phyloP scores from a whole-genome alignment of 2,329 filamentous ascomycete species.

The Aspergillus sp. region DNA sequence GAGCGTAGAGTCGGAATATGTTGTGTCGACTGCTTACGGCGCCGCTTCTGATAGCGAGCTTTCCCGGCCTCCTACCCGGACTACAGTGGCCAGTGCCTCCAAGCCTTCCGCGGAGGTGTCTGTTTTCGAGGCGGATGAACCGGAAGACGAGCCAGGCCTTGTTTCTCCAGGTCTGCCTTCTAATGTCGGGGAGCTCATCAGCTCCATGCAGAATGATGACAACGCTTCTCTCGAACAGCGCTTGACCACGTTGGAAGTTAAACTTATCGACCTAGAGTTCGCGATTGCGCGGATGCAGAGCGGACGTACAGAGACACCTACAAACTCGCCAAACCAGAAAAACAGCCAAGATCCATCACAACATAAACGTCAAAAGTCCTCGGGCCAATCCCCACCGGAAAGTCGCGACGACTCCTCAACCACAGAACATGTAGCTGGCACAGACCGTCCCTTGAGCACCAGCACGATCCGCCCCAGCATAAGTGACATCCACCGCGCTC shows the following conservation, averaged over 20 bases:
- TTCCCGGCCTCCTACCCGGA: constrained; percentile 27
- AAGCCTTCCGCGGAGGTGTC: constrained; percentile 23
- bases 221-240: constrained; percentile 45
- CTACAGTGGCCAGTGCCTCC: constrained; percentile 28
- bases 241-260: constrained; percentile 51
- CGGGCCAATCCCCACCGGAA: constrained; percentile 12
- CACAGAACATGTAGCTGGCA: constrained; percentile 9
- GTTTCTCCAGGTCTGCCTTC: constrained; percentile 23
- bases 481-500: constrained; percentile 28
- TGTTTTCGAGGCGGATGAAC: constrained; percentile 17
- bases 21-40: constrained; percentile 34
- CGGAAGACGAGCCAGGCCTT: constrained; percentile 16
- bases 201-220: constrained; percentile 41
- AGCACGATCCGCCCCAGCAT: constrained; percentile 35
- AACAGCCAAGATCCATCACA: constrained; percentile 15
- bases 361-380: constrained; percentile 18
- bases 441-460: constrained; percentile 29
- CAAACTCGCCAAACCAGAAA: constrained; percentile 15
- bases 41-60: constrained; percentile 28
- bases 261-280: constrained; percentile 51
- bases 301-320: constrained; percentile 23
- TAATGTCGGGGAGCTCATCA: constrained; percentile 40
- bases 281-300: constrained; percentile 50
- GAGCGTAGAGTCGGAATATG: constrained; percentile 39
- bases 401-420: constrained; percentile 5